A percentile compares a stretch with the other conserved stretches of the same genome.
These are phyloP conservation scores for Diaporthe caulivora DNA, from an alignment of 2,329 filamentous ascomycete species.

Conservation along the genomic window DNA sequence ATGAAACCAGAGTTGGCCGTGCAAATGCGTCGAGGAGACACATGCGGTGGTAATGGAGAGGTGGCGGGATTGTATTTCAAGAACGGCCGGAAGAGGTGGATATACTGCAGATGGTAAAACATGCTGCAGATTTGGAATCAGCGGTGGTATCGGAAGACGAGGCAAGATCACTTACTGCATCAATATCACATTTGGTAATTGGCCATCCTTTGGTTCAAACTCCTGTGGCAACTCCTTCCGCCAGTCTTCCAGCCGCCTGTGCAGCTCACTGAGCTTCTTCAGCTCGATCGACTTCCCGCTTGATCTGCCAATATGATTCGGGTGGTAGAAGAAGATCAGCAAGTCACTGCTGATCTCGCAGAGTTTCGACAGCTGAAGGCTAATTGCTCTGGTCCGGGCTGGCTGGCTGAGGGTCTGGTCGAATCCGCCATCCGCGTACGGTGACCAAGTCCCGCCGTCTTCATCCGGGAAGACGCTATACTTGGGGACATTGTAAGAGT, in stretches of 20 bases:
- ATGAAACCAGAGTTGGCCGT: constrained; percentile 90
- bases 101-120: constrained; percentile 96
- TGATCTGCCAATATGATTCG: constrained; percentile 71
- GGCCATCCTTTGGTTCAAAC: constrained; percentile 89
- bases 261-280: constrained; percentile 92
- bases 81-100: constrained; percentile 95
- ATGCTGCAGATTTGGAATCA: constrained; percentile 71
- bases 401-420: constrained; percentile 81
- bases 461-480: constrained; percentile 92
- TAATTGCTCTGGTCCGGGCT: constrained; percentile 83
- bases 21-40: constrained; percentile 91
- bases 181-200: constrained; percentile 83
- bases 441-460: constrained; percentile 87
- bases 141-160: background rate
- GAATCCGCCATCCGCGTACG: constrained; percentile 87
- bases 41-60: constrained; percentile 86
- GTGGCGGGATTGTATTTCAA: constrained; percentile 86
- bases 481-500: constrained; percentile 86
- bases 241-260: constrained; percentile 92
- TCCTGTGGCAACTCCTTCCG: constrained; percentile 85
- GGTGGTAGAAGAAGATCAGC: constrained; percentile 91
- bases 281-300: constrained; percentile 85
- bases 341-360: constrained; percentile 96
- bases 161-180: constrained; percentile 78
- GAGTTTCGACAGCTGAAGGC: constrained; percentile 83